phyloP scores from a whole-genome alignment of 139 green algal species.

The Spirogloea muscicola region DNA sequence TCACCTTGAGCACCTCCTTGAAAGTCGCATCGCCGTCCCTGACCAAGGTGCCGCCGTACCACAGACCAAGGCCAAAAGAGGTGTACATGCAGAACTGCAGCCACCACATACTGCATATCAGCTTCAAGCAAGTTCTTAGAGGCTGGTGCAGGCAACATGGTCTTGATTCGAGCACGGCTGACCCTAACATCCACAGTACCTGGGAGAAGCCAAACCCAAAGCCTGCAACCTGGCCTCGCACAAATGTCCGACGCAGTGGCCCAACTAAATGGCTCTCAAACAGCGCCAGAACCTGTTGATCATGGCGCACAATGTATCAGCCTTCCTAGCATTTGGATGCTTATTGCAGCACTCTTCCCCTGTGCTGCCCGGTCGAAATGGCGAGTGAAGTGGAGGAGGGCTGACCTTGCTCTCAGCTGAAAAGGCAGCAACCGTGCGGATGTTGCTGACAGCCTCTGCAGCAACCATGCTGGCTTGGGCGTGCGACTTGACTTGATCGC shows the following conservation, averaged over 20 bases:
- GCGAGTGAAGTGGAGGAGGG: no score
- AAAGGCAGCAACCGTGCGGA: constrained; percentile 46
- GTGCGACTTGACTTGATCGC: constrained; percentile 17
- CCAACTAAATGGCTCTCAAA: constrained; percentile 6
- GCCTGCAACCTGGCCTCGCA: constrained; percentile 28
- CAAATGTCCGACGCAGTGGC: constrained; percentile 2
- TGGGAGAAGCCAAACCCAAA: constrained; percentile 15
- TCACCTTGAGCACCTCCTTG: no score
- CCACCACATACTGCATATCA: no score
- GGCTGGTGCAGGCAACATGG: no score
- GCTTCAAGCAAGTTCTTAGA: no score
- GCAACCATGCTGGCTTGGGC: constrained; percentile 16
- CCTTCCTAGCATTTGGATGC: no score
- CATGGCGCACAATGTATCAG: no score
- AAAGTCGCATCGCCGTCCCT: constrained; percentile 16
- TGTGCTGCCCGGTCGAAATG: no score
- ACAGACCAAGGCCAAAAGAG: constrained; percentile 17
- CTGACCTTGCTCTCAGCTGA: constrained; percentile 33
- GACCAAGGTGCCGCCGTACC: constrained; percentile 47
- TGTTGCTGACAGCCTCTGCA: constrained; percentile 41
- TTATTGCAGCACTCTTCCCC: no score
- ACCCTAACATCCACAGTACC: no score
- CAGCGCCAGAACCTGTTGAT: constrained; percentile 20
- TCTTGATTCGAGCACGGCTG: no score
- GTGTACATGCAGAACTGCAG: no score